Evolutionary conservation across 2,329 filamentous ascomycete genomes (phyloP).

Genomic region (Trichoderma sp.): DNA sequence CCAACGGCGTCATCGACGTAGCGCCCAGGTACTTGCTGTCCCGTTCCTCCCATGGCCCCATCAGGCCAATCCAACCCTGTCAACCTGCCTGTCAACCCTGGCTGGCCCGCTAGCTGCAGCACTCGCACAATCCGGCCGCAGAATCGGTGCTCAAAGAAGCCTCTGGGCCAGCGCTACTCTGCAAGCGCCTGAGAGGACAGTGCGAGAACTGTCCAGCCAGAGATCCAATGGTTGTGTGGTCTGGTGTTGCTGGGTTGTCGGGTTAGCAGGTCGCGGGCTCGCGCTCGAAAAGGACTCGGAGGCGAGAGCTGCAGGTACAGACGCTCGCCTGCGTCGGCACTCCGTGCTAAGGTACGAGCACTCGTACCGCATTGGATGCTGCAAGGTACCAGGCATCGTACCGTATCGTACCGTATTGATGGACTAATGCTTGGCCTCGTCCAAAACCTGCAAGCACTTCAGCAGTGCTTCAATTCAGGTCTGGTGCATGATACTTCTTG

Average conservation of each 20-base stretch:
- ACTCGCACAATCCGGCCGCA: conserved; percentile 8
- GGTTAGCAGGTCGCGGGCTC: not conserved
- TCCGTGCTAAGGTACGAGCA: not conserved
- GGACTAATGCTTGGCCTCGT: too few relatives aligned
- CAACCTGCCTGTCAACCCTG: conserved; percentile 15
- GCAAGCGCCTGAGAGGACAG: not conserved
- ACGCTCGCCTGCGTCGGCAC: not conserved
- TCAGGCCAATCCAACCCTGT: conserved; percentile 3
- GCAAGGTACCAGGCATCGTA: not conserved
- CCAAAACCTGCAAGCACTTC: not conserved
- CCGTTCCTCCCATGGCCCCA: not conserved
- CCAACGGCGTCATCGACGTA: not conserved
- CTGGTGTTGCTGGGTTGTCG: too few relatives aligned
- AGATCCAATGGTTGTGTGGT: not conserved
- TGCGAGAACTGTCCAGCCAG: not conserved
- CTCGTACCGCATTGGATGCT: not conserved
- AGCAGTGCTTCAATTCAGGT: not conserved
- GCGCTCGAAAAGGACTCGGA: not conserved
- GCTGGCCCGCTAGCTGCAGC: not conserved
- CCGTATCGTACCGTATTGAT: not conserved
- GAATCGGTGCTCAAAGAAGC: conserved; percentile 16
- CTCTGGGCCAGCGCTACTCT: not conserved
- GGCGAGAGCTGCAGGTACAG: not conserved
- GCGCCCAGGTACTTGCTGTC: not conserved
- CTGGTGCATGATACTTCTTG: not conserved